phyloP scores from a whole-genome alignment of 345 rosid genomes.

The Combretum micranthum region DNA sequence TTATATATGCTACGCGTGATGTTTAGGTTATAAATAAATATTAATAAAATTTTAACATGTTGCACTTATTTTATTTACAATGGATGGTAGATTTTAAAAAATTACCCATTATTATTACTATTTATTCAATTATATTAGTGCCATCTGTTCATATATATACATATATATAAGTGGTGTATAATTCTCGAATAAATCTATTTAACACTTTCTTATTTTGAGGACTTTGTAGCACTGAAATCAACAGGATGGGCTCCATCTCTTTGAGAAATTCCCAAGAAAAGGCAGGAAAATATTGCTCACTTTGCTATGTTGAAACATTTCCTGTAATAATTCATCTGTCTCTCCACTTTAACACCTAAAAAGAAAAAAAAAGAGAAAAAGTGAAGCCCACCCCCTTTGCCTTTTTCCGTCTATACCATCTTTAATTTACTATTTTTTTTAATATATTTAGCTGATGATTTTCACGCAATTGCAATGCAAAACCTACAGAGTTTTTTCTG shows the following conservation, averaged over 20 bases:
- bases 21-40: too few species aligned
- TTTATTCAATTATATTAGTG: too few species aligned
- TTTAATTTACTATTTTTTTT: conserved; percentile 15
- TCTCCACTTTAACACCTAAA: conserved; percentile 20
- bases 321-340: conserved; percentile 15
- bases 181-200: too few species aligned
- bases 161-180: too few species aligned
- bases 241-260: conserved; percentile 18
- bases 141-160: too few species aligned
- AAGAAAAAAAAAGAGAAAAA: conserved; percentile 9
- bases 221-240: conserved; percentile 20
- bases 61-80: too few species aligned
- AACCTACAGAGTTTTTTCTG: conserved; percentile 5
- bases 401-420: conserved; percentile 22
- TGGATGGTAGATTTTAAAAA: too few species aligned
- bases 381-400: conserved; percentile 27
- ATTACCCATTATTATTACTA: too few species aligned
- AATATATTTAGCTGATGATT: too few species aligned
- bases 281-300: conserved; percentile 1
- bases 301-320: conserved; percentile 10
- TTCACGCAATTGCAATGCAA: conserved; percentile 33
- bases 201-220: too few species aligned
- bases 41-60: too few species aligned
- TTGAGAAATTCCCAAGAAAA: conserved; percentile 7
- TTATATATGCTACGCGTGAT: too few species aligned